Evolutionary conservation across 176 grass and related monocot genomes (phyloP), one percentile per base, ranked within the genome.

Genomic region (Phoenix roebelenii): DNA sequence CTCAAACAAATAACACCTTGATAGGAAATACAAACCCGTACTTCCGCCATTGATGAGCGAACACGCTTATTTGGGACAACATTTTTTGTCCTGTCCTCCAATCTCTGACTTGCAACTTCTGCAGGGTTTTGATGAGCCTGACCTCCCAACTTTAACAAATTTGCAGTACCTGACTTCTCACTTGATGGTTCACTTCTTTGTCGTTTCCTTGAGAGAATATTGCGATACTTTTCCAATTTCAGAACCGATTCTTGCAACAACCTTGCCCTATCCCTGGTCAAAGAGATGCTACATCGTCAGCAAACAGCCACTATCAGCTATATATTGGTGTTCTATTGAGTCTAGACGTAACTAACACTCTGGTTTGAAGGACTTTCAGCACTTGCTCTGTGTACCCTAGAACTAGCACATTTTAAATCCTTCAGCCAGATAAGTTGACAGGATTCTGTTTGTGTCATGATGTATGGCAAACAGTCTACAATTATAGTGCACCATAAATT

Each of bases 201-300:
- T 6, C 90, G 85, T 61, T 77, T 89, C 26, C 86, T 78, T 50
- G 73, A 79, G 49, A 80, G 59, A 4, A 95, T 26, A 54, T 70
- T 89, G 67, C 76, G 83, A 74, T 80, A 86, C 63, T 63, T 86
- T 22, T 86, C 90, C 30, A 89, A 74, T 72, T 83, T 85, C 24
- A 74, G 39, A 50, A 86, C 58, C 3, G 72, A 77, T 24, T 95
- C 85, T 54, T 89, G 72, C 74, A 89, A 63, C 16, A 69, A 65
- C 79, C 66, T 80, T 55, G 4, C 32, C 67, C 68, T 89, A 7
- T 83, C 90, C 79, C 90, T 95, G 79, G 51, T 55, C 61, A 61
- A 28, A 68, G 51, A 72, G 51, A 72, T 26, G 22, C 25, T 4
- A 66, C 24, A 23, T 72, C 44, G 25, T 30, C 14, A 51, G 60